Evolutionary conservation across 768 basidiomycete species (phyloP).

Genomic region (Aureoboletus auriporus): DNA sequence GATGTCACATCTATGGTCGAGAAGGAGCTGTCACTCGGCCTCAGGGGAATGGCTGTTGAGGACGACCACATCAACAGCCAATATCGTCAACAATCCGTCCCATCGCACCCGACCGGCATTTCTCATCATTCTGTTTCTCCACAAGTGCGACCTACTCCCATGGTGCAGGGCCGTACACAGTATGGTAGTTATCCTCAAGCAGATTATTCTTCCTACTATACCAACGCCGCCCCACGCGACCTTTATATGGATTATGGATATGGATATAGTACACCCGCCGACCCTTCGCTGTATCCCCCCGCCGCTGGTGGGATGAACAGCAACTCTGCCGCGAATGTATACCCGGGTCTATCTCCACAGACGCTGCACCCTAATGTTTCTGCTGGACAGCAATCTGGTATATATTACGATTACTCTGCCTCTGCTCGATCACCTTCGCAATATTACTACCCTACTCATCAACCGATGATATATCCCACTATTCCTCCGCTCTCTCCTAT

Average conservation of each 20-base stretch:
- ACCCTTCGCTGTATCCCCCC: slow-evolving; percentile 46
- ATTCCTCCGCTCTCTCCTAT: slow-evolving; percentile 52
- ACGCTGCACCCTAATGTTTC: slow-evolving; percentile 39
- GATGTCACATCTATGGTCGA: slow-evolving; percentile 44
- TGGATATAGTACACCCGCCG: slow-evolving; percentile 47
- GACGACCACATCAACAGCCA: slow-evolving; percentile 43
- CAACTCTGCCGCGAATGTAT: slow-evolving; percentile 43
- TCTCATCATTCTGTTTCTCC: slow-evolving; percentile 30
- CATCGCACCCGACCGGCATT: slow-evolving; percentile 27
- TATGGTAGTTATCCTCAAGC: slow-evolving; percentile 50
- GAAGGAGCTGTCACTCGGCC: slow-evolving; percentile 50
- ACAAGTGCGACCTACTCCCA: slow-evolving; percentile 39
- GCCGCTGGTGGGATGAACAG: slow-evolving; percentile 42
- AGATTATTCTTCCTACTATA: slow-evolving; percentile 61
- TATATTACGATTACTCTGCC: slow-evolving; percentile 58
- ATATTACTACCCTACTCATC: slow-evolving; percentile 57
- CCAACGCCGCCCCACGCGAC: slow-evolving; percentile 46
- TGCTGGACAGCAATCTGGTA: slow-evolving; percentile 44
- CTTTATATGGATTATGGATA: slow-evolving; percentile 54
- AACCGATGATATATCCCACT: slow-evolving; percentile 55
- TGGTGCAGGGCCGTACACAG: slow-evolving; percentile 42
- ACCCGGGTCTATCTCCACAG: slow-evolving; percentile 43
- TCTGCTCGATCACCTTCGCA: slow-evolving; percentile 49
- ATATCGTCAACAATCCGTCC: slow-evolving; percentile 35
- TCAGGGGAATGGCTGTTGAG: slow-evolving; percentile 61